phyloP scores from a whole-genome alignment of 225 moss, liverwort and hornwort species.

The Thuidium tamariscinum region DNA sequence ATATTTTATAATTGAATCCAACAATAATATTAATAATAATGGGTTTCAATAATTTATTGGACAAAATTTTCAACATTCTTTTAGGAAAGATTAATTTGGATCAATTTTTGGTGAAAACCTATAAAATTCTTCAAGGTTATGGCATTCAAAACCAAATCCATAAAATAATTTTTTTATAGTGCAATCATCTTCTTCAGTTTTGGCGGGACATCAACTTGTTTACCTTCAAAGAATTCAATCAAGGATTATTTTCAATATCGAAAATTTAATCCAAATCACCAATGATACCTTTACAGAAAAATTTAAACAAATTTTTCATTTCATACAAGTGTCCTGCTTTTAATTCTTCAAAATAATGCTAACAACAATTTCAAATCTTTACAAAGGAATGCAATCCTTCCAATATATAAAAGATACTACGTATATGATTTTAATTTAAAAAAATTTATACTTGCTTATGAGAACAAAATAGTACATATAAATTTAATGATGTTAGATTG shows the following conservation, averaged over 20 bases:
- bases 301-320: too few species aligned
- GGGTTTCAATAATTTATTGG: not conserved
- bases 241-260: too few species aligned
- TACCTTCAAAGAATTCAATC: too few species aligned
- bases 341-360: not conserved
- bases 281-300: too few species aligned
- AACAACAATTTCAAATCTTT: not conserved
- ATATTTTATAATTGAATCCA: not conserved
- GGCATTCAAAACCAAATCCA: not conserved
- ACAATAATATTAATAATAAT: not conserved
- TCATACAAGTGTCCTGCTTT: not conserved
- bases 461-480: not conserved
- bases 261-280: too few species aligned
- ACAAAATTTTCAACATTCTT: not conserved
- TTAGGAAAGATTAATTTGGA: not conserved
- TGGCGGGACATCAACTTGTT: too few species aligned
- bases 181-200: too few species aligned
- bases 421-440: not conserved
- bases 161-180: not conserved
- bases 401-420: not conserved
- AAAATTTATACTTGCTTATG: accelerated
- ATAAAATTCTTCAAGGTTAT: not conserved
- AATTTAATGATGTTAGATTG: not conserved
- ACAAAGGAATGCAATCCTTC: not conserved
- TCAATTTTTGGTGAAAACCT: not conserved